These are phyloP conservation scores for Tagetes patula DNA, from an alignment of 129 eudicot species.

Conservation along the genomic window DNA sequence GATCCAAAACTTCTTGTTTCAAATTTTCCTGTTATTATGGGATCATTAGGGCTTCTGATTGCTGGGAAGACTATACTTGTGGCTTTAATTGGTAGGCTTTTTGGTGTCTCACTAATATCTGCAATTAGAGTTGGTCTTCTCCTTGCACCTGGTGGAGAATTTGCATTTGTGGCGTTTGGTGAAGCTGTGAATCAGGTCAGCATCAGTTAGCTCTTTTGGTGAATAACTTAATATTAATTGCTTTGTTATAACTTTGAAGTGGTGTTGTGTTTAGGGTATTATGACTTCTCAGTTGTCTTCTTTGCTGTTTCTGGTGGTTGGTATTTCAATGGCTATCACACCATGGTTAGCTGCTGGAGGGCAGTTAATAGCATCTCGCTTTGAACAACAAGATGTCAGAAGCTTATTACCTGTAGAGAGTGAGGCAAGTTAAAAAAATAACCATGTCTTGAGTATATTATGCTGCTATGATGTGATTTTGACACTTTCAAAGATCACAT, in stretches of 20 bases:
- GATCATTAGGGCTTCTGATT: constrained; percentile 72
- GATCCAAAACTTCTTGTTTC: constrained; percentile 94
- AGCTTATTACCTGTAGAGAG: constrained; percentile 93
- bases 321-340: constrained; percentile 96
- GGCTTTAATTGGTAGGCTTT: constrained; percentile 72
- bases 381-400: constrained; percentile 91
- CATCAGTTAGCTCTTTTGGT: constrained; percentile 14
- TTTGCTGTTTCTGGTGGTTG: constrained; percentile 94
- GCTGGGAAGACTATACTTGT: constrained; percentile 85
- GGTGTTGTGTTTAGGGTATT: constrained; percentile 70
- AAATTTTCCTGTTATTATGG: constrained; percentile 85
- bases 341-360: constrained; percentile 99
- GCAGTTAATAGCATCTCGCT: constrained; percentile 92
- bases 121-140: constrained; percentile 95
- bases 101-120: constrained; percentile 84
- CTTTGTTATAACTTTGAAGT: constrained; percentile 19
- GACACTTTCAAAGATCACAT: constrained; percentile 11
- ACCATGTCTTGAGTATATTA: not conserved
- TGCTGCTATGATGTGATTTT: constrained; percentile 17
- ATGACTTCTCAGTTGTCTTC: constrained; percentile 95
- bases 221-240: not conserved
- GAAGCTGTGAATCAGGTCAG: constrained; percentile 98
- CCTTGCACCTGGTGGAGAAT: constrained; percentile 99
- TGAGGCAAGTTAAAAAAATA: constrained; percentile 49
- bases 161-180: constrained; percentile 99